A percentile compares a stretch with the other conserved stretches of the same genome.
These are phyloP conservation scores for Penicillium sp. DNA, from an alignment of 2,329 filamentous ascomycete species.

Conservation along the genomic window DNA sequence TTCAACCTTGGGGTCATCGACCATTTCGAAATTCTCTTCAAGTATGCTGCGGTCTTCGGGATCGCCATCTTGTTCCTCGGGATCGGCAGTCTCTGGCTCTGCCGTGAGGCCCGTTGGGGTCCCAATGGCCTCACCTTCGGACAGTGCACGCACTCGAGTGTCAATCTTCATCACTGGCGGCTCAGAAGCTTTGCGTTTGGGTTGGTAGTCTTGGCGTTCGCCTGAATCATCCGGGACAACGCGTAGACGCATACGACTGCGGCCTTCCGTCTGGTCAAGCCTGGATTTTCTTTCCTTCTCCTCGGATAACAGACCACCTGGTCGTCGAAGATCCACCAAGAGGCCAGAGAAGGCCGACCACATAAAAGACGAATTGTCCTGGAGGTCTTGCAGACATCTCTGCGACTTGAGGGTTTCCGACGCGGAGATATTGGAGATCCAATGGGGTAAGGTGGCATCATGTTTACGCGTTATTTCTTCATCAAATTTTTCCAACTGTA, in stretches of 20 bases:
- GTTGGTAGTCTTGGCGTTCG: constrained; percentile 73
- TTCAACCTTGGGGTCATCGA: constrained; percentile 86
- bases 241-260: constrained; percentile 89
- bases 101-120: constrained; percentile 35
- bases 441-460: constrained; percentile 81
- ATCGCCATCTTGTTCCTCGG: constrained; percentile 31
- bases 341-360: constrained; percentile 74
- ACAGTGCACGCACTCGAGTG: constrained; percentile 41
- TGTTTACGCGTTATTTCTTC: constrained; percentile 78
- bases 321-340: constrained; percentile 73
- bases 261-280: constrained; percentile 90
- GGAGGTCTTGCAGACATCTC: constrained; percentile 83
- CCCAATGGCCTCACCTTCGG: constrained; percentile 44
- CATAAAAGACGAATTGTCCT: constrained; percentile 81
- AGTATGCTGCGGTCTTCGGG: constrained; percentile 46
- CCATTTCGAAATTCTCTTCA: constrained; percentile 93
- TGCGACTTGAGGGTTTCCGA: constrained; percentile 93
- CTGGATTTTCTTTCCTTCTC: constrained; percentile 74
- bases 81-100: constrained; percentile 33
- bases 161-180: constrained; percentile 48
- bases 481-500: constrained; percentile 63
- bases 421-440: constrained; percentile 93
- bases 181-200: constrained; percentile 72
- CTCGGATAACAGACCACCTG: constrained; percentile 77
- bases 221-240: constrained; percentile 74